Conservation (phyloP, 2,329 filamentous ascomycete genomes). For the Pseudogymnoascus sp. region DNA sequence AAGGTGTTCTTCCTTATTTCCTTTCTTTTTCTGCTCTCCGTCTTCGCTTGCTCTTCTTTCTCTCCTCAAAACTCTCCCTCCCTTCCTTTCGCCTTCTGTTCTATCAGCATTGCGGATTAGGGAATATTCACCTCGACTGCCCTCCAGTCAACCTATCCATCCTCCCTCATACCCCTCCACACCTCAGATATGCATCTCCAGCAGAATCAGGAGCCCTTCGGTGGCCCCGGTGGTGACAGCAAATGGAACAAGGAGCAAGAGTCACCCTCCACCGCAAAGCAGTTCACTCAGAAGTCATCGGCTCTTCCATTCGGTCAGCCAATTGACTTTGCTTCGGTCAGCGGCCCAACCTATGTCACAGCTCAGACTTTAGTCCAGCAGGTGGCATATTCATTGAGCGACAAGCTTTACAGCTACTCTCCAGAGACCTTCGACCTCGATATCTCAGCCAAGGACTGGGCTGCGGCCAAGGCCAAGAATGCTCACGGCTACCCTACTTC, state of each 20-base stretch:
- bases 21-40: constrained; percentile 18
- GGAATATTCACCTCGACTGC: not conserved
- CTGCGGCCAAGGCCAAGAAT: constrained; percentile 62
- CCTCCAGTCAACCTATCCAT: not conserved
- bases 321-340: constrained; percentile 54
- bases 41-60: constrained; percentile 12
- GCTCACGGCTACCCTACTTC: constrained; percentile 72
- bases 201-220: constrained; percentile 21
- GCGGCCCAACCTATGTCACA: constrained; percentile 84
- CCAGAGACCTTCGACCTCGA: constrained; percentile 90
- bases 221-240: constrained; percentile 22
- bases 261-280: constrained; percentile 20
- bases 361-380: constrained; percentile 93
- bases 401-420: constrained; percentile 96
- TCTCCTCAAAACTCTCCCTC: constrained; percentile 6
- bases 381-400: constrained; percentile 86
- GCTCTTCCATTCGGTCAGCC: constrained; percentile 51
- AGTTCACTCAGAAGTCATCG: constrained; percentile 35
- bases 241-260: constrained; percentile 26
- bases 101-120: constrained; percentile 1
- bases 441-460: constrained; percentile 73
- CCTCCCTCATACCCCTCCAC: not conserved
- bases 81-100: not conserved
- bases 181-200: constrained; percentile 5
- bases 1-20: constrained; percentile 11